Evolutionary conservation across 2,329 filamentous ascomycete species (phyloP).

Genomic region (Leptographium lundbergii): DNA sequence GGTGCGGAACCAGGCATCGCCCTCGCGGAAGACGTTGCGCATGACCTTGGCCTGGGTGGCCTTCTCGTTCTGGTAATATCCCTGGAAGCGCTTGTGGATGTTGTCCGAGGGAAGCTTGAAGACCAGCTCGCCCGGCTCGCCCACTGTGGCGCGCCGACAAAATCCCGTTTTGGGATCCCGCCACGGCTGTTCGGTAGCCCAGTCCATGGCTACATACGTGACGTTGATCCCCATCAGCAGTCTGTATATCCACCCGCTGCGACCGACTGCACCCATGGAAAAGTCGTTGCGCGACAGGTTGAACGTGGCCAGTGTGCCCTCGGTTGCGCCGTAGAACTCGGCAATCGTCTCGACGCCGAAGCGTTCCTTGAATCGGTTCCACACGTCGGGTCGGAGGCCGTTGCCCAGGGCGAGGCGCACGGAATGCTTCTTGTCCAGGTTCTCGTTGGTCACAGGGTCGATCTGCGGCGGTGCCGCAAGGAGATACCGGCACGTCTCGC

Average conservation of each 20-base stretch:
- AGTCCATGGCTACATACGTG: slow-evolving; percentile 58
- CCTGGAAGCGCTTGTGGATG: slow-evolving; percentile 55
- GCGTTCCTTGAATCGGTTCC: slow-evolving; percentile 70
- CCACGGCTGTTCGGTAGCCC: slow-evolving; percentile 52
- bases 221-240: slow-evolving; percentile 36
- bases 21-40: slow-evolving; percentile 57
- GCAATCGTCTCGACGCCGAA: slow-evolving; percentile 62
- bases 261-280: slow-evolving; percentile 64
- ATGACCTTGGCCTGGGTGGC: slow-evolving; percentile 65
- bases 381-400: slow-evolving; percentile 73
- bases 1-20: slow-evolving; percentile 72
- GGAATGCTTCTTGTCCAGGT: slow-evolving; percentile 58
- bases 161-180: slow-evolving; percentile 59
- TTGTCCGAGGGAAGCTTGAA: slow-evolving; percentile 56
- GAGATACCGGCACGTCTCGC: slow-evolving; percentile 76
- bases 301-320: slow-evolving; percentile 56
- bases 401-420: slow-evolving; percentile 75
- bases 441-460: slow-evolving; percentile 51
- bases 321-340: slow-evolving; percentile 74
- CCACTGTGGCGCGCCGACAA: slow-evolving; percentile 44
- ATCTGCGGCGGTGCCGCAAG: slow-evolving; percentile 51
- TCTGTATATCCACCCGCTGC: slow-evolving; percentile 50
- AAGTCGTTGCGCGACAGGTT: slow-evolving; percentile 65
- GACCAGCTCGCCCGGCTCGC: slow-evolving; percentile 64
- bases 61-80: slow-evolving; percentile 63